Base-by-base conservation (phyloP, 805 yeast species). In the Pichia cephalocereana region DNA sequence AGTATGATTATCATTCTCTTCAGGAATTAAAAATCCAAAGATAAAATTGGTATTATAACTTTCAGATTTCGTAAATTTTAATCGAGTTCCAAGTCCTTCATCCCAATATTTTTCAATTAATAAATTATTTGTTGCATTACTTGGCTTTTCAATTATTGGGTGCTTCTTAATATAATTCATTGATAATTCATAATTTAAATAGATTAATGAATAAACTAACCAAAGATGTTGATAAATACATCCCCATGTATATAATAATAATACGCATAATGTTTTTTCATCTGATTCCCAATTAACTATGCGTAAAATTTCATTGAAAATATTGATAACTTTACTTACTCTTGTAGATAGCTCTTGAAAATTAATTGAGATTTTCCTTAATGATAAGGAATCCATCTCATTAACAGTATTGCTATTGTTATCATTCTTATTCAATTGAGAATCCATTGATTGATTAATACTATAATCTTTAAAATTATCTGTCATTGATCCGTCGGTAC, bases 181-280 rank as follows among this genome's bases (percentile, higher is more conserved):
- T 1, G 83, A 67, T 68, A 89, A 72, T 4, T 83, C 67, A 1
- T 79, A 81, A 47, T 74, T 69, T 31, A 83, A 55, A 4, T 86
- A 43, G 44, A 69, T 71, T 2, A 83, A 55, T 0, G 96, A 96
- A 32, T 81, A 70, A 1, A 80, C 71, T 38, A 84, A 63, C 12
- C 86, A 67, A 44, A 84, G 63, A 59, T 80, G 80, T 0, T 96
- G 96, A 67, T 84, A 76, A 36, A 82, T 63, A 56, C 93, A 84
- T 1, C 82, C 67, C 51, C 79, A 71, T 0, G 96, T 82, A 54
- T 83, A 81, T 1, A 79, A 52, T 6, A 82, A 67, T 46, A 87
- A 64, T 23, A 70, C 60, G 0, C 83, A 69, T 6, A 89, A 53
- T 0, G 96, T 89, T 52, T 79, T 74, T 0, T 85, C 70, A 0